These are phyloP conservation scores for Mycena galopus DNA, from an alignment of 768 basidiomycete genomes.

Conservation along the genomic window DNA sequence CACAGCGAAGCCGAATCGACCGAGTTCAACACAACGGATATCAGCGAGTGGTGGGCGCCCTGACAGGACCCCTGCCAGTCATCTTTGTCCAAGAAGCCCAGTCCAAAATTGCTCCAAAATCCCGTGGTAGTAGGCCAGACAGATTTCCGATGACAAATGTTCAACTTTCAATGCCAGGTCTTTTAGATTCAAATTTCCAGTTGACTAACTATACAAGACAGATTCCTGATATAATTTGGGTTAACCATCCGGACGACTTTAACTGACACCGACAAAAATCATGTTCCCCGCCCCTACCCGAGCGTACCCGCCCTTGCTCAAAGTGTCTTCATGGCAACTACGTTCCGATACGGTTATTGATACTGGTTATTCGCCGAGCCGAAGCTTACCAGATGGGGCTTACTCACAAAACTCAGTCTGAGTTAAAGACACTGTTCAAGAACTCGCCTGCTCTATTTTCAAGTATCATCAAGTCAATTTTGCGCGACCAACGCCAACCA, in stretches of 20 bases:
- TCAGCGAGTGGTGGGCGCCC: neutral
- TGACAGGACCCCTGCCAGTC: neutral
- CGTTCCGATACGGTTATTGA: neutral
- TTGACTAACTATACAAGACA: too few relatives aligned
- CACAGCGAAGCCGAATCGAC: neutral
- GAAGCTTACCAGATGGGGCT: constrained; percentile 27
- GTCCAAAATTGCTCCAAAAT: neutral
- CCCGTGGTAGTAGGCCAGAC: too few relatives aligned
- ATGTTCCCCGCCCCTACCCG: too few relatives aligned
- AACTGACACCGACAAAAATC: too few relatives aligned
- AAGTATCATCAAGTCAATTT: constrained; percentile 1
- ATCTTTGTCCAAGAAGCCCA: neutral
- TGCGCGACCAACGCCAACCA: neutral
- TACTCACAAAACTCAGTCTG: neutral
- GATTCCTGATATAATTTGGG: too few relatives aligned
- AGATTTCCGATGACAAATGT: too few relatives aligned
- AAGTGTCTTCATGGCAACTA: constrained; percentile 15
- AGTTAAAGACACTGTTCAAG: neutral
- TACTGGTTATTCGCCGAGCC: neutral
- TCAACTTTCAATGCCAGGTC: too few relatives aligned
- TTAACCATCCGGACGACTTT: too few relatives aligned
- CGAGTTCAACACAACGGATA: constrained; percentile 9
- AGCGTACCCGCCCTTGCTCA: constrained; percentile 1
- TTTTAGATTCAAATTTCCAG: too few relatives aligned
- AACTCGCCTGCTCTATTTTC: neutral